Conservation (phyloP, 768 basidiomycete genomes). For the Tulasnella sp. region DNA sequence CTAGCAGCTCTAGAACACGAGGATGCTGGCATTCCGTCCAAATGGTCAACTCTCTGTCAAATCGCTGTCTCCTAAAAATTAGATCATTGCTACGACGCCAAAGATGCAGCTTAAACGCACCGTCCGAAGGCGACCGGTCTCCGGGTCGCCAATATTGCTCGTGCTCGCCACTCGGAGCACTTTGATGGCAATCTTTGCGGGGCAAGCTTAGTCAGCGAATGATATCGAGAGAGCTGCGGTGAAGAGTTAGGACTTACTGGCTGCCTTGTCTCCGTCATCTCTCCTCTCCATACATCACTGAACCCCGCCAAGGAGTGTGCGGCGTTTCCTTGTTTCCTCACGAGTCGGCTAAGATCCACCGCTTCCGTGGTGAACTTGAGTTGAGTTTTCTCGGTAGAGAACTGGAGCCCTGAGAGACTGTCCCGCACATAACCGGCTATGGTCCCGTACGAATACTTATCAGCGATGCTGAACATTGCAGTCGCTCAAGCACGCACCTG, state of each 20-base stretch:
- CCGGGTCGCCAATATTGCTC: background rate
- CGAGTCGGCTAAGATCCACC: background rate
- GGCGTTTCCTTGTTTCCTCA: background rate
- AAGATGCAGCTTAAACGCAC: background rate
- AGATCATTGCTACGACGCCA: background rate
- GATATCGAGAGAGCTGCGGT: background rate
- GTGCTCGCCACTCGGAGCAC: background rate
- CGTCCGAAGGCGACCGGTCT: background rate
- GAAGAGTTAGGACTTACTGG: background rate
- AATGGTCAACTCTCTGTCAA: background rate
- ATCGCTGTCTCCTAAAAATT: background rate
- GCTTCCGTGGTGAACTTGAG: background rate
- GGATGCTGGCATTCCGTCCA: background rate
- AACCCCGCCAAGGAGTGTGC: background rate
- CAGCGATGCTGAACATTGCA: background rate
- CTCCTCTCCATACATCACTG: background rate
- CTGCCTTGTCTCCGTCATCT: background rate
- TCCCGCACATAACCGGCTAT: background rate
- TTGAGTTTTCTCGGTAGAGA: background rate
- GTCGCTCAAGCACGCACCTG: background rate
- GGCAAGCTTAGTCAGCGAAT: too few relatives aligned
- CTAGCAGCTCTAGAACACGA: background rate
- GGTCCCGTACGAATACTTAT: background rate
- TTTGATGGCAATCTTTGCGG: slow-evolving; percentile 4
- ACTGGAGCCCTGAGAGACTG: background rate